Conservation (phyloP, 164 flowering plant genomes). For the Vitis riparia region DNA sequence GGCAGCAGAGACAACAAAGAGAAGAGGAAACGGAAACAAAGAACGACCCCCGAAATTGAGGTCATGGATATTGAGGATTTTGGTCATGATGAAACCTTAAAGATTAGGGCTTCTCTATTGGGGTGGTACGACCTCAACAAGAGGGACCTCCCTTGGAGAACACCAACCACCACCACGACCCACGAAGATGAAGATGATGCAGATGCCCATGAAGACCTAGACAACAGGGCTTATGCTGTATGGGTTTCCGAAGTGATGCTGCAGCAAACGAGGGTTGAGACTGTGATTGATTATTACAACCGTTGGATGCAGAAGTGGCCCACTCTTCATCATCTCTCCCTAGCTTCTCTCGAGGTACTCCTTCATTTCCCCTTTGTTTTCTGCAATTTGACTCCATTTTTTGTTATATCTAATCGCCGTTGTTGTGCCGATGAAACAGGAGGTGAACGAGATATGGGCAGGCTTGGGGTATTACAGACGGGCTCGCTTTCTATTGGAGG, state of each 20-base stretch:
- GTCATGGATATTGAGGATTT: constrained; percentile 48
- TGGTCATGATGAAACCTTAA: constrained; percentile 18
- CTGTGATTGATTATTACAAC: constrained; percentile 69
- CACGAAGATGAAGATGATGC: constrained; percentile 16
- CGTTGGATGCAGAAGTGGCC: constrained; percentile 98
- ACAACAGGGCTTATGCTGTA: constrained; percentile 75
- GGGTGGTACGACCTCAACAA: constrained; percentile 60
- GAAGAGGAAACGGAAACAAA: not conserved
- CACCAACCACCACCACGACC: not conserved
- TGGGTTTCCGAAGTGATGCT: constrained; percentile 99
- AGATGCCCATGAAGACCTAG: constrained; percentile 21
- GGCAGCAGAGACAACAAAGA: not conserved
- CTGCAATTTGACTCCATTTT: not conserved
- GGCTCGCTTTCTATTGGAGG: constrained; percentile 90
- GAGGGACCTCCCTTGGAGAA: constrained; percentile 74
- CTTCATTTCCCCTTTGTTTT: not conserved
- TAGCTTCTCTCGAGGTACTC: constrained; percentile 83
- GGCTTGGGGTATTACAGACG: constrained; percentile 96
- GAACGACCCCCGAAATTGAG: not conserved
- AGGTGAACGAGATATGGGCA: constrained; percentile 99
- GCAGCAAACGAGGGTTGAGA: constrained; percentile 89
- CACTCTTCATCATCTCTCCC: constrained; percentile 68
- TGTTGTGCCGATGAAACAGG: constrained; percentile 41
- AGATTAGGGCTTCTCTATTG: constrained; percentile 52
- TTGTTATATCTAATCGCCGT: not conserved